Conservation (phyloP, 768 basidiomycete genomes). For the Fomitopsis serialis region DNA sequence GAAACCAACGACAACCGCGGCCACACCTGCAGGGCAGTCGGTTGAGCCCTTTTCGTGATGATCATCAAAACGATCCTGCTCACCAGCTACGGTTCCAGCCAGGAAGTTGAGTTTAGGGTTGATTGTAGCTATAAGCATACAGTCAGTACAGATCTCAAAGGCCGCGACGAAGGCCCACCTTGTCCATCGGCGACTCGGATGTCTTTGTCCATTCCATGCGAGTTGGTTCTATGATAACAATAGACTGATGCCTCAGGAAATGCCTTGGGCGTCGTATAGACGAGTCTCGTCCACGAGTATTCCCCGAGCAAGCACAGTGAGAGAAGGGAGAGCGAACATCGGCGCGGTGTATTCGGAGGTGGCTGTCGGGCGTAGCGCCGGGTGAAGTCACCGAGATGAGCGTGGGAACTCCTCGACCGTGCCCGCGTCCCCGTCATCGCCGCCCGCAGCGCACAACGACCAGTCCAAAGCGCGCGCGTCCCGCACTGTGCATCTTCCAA, state of each 20-base stretch:
- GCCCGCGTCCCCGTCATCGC: background rate
- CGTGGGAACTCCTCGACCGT: no score
- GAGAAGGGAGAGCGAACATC: no score
- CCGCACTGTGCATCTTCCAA: no score
- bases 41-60: background rate
- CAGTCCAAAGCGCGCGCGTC: background rate
- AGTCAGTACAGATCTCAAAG: no score
- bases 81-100: slow-evolving; percentile 69
- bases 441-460: background rate
- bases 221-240: no score
- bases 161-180: background rate
- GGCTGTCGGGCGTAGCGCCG: no score
- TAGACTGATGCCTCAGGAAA: background rate
- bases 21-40: slow-evolving; percentile 16
- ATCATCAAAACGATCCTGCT: background rate
- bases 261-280: no score
- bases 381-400: no score
- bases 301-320: no score
- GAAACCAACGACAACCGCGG: slow-evolving; percentile 25
- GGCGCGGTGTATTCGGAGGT: background rate
- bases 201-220: no score
- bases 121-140: slow-evolving; percentile 14
- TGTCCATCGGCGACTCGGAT: background rate
- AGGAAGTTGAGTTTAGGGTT: slow-evolving; percentile 71
- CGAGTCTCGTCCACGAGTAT: no score